Conservation (phyloP, 371 early-diverging fungal species). For the Batkoa obscura region DNA sequence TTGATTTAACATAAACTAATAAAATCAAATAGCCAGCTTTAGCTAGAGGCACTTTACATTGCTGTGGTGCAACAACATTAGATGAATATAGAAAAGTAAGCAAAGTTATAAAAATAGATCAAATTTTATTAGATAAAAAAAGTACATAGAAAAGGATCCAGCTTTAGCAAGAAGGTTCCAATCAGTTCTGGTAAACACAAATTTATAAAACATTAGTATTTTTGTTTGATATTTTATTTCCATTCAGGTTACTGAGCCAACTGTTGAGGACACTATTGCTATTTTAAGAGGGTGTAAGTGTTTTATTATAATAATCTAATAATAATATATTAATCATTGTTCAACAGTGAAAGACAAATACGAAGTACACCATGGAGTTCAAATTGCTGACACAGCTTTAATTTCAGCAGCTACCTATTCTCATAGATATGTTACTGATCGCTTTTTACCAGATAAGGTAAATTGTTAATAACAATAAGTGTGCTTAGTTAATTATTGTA, state of each 20-base stretch:
- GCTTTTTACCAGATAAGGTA: conserved; percentile 40
- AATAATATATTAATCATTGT: neutral
- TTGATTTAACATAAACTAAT: too few species aligned
- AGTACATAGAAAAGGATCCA: conserved; percentile 64
- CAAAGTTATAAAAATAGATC: conserved; percentile 10
- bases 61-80: conserved; percentile 77
- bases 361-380: conserved; percentile 75
- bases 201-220: neutral
- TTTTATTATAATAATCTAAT: neutral
- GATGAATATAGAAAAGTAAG: conserved; percentile 57
- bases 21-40: conserved; percentile 32
- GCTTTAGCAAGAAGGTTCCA: conserved; percentile 79
- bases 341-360: conserved; percentile 48
- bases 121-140: neutral
- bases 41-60: conserved; percentile 57
- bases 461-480: neutral
- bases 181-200: conserved; percentile 40
- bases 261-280: conserved; percentile 65
- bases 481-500: conserved; percentile 18
- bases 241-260: conserved; percentile 24
- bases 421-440: conserved; percentile 60
- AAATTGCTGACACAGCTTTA: conserved; percentile 62
- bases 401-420: conserved; percentile 59
- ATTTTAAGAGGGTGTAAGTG: conserved; percentile 27
- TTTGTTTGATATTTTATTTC: too few species aligned